Percentiles rank a stretch among this genome's conserved stretches.
Evolutionary conservation across 768 basidiomycete species (phyloP).

Genomic region (Tulasnella sp.): DNA sequence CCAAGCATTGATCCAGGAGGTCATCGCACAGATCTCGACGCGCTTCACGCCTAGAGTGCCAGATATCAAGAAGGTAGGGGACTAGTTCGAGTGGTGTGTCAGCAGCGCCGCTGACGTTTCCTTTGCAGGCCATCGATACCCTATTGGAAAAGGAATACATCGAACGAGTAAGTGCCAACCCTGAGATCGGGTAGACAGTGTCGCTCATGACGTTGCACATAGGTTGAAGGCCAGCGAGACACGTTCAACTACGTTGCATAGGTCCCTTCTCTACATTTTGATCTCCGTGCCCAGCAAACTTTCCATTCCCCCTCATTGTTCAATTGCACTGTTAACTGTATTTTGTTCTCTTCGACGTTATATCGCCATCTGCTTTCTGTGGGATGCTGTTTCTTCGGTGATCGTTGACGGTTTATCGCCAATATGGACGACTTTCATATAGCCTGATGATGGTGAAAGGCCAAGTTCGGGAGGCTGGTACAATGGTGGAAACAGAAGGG

Average conservation of each 20-base stretch:
- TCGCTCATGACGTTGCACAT: not conserved
- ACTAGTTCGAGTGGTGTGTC: not conserved
- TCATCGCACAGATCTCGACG: slow-evolving; percentile 76
- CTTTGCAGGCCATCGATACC: slow-evolving; percentile 58
- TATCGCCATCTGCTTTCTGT: too few species aligned
- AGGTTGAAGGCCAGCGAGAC: slow-evolving; percentile 66
- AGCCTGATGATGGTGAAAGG: too few species aligned
- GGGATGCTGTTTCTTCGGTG: too few species aligned
- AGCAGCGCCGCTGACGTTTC: slow-evolving; percentile 16
- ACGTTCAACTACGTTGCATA: slow-evolving; percentile 70
- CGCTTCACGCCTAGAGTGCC: slow-evolving; percentile 88
- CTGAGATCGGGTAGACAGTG: not conserved
- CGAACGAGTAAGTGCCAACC: slow-evolving; percentile 51
- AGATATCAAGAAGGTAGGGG: slow-evolving; percentile 82
- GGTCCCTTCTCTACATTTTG: slow-evolving; percentile 17
- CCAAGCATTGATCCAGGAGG: slow-evolving; percentile 77
- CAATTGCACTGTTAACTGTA: too few species aligned
- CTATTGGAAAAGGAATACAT: slow-evolving; percentile 96
- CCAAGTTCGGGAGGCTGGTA: too few species aligned
- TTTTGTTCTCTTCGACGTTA: too few species aligned
- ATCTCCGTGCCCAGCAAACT: too few species aligned
- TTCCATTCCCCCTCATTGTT: too few species aligned
- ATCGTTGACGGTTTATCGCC: too few species aligned
- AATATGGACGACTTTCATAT: too few species aligned
- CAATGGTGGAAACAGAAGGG: too few species aligned